Evolutionary conservation across 306 rosid genomes (phyloP).

Genomic region (Geum urbanum): DNA sequence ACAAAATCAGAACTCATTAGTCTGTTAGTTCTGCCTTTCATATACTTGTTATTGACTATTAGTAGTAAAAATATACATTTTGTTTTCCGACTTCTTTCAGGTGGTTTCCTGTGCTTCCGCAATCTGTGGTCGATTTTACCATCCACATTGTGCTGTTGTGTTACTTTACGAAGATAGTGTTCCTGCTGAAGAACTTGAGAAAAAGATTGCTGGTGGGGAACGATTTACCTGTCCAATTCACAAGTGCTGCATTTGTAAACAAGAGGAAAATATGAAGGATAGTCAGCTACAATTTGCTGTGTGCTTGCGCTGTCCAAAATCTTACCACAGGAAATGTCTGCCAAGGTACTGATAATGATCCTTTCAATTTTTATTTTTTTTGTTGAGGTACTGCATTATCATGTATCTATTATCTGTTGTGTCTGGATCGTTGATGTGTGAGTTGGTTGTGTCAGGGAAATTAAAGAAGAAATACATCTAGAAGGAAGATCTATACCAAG

Average conservation of each 20-base stretch:
- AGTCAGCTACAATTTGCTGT: slow-evolving; percentile 71
- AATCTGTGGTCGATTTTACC: slow-evolving; percentile 83
- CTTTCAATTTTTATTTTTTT: slow-evolving; percentile 9
- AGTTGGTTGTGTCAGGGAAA: slow-evolving; percentile 52
- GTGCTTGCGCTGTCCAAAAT: slow-evolving; percentile 84
- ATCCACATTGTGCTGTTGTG: slow-evolving; percentile 68
- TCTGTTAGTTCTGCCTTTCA: background rate
- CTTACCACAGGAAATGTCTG: slow-evolving; percentile 88
- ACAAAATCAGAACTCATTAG: background rate
- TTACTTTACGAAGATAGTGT: slow-evolving; percentile 35
- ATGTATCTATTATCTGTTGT: slow-evolving; percentile 2
- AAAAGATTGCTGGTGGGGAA: slow-evolving; percentile 55
- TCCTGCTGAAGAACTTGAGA: slow-evolving; percentile 51
- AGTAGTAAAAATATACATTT: background rate
- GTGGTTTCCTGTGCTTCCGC: slow-evolving; percentile 73
- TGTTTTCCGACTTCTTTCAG: slow-evolving; percentile 35
- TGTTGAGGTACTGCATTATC: slow-evolving; percentile 1
- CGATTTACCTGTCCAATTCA: slow-evolving; percentile 81
- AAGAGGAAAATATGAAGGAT: slow-evolving; percentile 60
- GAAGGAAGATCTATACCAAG: slow-evolving; percentile 40
- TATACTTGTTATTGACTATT: background rate
- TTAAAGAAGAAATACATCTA: slow-evolving; percentile 29
- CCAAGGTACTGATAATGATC: slow-evolving; percentile 48
- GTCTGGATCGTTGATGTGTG: slow-evolving; percentile 25
- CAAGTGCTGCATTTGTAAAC: slow-evolving; percentile 63